Percentiles rank a stretch among this genome's conserved stretches.
These are phyloP conservation scores for Penicillium brasilianum DNA, from an alignment of 2,329 filamentous ascomycete genomes.

Conservation along the genomic window DNA sequence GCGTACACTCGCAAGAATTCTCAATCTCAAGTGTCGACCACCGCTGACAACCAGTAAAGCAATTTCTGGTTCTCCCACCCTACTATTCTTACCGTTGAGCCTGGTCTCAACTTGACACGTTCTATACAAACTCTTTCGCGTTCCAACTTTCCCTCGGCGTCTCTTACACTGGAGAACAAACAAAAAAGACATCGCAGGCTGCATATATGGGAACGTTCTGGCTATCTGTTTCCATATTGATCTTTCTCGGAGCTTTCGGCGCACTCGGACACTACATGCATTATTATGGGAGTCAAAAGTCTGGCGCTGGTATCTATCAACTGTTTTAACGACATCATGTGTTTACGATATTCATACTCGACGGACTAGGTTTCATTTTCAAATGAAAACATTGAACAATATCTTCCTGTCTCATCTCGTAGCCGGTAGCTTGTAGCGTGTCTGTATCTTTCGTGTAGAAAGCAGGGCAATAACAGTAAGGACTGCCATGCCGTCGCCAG, in stretches of 20 bases:
- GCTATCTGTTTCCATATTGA: conserved; percentile 10
- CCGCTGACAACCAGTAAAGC: conserved; percentile 6
- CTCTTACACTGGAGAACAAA: conserved; percentile 16
- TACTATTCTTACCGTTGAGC: conserved; percentile 15
- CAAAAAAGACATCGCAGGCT: conserved; percentile 13
- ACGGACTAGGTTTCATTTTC: conserved; percentile 11
- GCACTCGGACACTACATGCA: conserved; percentile 19
- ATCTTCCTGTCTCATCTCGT: background rate
- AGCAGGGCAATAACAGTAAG: too few relatives aligned
- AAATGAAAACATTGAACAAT: conserved; percentile 3
- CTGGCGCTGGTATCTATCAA: conserved; percentile 17
- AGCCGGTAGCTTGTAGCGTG: background rate
- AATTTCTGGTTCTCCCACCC: background rate
- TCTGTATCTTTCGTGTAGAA: background rate
- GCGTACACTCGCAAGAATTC: conserved; percentile 46
- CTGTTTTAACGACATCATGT: conserved; percentile 26
- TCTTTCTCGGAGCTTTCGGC: conserved; percentile 24
- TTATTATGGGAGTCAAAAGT: conserved; percentile 16
- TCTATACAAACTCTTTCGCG: conserved; percentile 8
- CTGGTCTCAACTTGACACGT: conserved; percentile 8
- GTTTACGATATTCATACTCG: conserved; percentile 15
- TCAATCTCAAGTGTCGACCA: conserved; percentile 33
- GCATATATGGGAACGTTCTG: conserved; percentile 20
- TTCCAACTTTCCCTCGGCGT: conserved; percentile 5
- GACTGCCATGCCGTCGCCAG: background rate